A percentile compares a stretch with the other conserved stretches of the same genome.
These are phyloP conservation scores for Clitoria ternatea DNA, from an alignment of 306 rosid genomes.

Conservation along the genomic window DNA sequence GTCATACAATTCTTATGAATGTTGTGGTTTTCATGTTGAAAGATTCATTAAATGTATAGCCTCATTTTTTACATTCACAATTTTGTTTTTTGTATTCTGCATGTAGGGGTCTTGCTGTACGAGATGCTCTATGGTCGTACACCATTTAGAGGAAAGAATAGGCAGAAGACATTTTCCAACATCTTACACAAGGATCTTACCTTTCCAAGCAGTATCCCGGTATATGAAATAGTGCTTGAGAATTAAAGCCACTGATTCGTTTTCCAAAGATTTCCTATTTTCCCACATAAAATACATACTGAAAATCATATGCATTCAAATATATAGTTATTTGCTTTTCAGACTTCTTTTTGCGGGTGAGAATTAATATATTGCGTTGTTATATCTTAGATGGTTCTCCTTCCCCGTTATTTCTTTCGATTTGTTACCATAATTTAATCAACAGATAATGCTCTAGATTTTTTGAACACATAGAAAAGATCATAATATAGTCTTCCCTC, in stretches of 20 bases:
- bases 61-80: not conserved
- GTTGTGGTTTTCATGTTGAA: not conserved
- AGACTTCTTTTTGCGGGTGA: not conserved
- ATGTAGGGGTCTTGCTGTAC: constrained; percentile 78
- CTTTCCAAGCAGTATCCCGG: constrained; percentile 90
- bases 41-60: not conserved
- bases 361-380: not conserved
- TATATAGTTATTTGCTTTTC: not conserved
- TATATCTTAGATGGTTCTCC: too few species aligned
- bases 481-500: too few species aligned
- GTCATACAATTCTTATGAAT: not conserved
- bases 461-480: too few species aligned
- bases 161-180: constrained; percentile 85
- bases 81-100: constrained; percentile 18
- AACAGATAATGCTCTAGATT: too few species aligned
- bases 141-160: constrained; percentile 89
- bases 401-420: too few species aligned
- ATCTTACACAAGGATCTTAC: constrained; percentile 91
- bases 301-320: constrained; percentile 3
- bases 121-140: constrained; percentile 98
- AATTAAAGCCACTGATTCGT: not conserved
- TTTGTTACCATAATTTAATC: too few species aligned
- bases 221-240: constrained; percentile 20
- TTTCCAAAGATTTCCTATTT: not conserved
- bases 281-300: not conserved